Base-by-base conservation (phyloP, 306 rosid genomes). In the Parietaria judaica region DNA sequence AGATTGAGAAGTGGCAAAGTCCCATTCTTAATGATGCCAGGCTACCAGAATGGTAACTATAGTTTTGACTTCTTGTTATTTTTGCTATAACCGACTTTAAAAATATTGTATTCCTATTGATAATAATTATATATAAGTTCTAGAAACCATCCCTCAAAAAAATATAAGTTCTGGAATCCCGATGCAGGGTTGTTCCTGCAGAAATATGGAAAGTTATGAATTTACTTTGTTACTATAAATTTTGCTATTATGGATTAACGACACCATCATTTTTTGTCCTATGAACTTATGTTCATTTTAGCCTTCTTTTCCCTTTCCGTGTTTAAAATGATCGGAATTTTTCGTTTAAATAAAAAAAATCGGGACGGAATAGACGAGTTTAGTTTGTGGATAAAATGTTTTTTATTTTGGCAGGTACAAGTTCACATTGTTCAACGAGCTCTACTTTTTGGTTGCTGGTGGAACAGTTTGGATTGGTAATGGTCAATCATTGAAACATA, bases 401-500 rank as follows among this genome's bases (percentile, higher is more conserved):
- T 58, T 59, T 60, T 39, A 65, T 68, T 68, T 68, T 78, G 75
- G 75, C 85, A 88, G 99, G 99, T 92, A 92, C 78, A 92, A 84
- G 76, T 88, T 92, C 74, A 86, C 99, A 34, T 79, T 88, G 75
- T 88, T 92, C 72, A 92, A 92, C 56, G 99, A 92, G 76, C 99
- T 92, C 64, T 92, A 88, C 90, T 92, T 92, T 72, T 79, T 92
- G 72, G 96, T 88, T 60, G 99, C 96, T 59, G 99, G 99, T 60
- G 99, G 99, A 63, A 92, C 99, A 72, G 78, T 92, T 72, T 92
- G 99, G 99, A 92, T 92, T 58, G 99, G 99, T 92, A 92, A 51
- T 79, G 64, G 67, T 74, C 63, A 53, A 11, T 52, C 36, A 14
- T 56, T 56, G 61, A 23, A 10, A 45, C 14, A 9, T 61, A 17